phyloP scores from a whole-genome alignment of 441 rosid genomes.

The Adansonia grandidieri region DNA sequence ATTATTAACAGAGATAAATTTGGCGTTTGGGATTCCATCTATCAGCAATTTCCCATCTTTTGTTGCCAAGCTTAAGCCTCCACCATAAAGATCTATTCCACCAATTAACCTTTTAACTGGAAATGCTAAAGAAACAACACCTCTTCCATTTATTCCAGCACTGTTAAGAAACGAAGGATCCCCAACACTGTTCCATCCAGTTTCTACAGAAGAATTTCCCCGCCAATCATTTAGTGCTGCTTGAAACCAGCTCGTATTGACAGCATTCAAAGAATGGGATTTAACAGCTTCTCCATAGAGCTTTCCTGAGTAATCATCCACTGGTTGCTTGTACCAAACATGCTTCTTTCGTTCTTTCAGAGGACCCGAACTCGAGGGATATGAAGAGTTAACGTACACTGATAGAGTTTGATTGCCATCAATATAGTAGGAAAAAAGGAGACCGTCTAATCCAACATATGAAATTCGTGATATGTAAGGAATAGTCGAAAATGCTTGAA shows the following conservation, averaged over 20 bases:
- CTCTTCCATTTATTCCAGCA: conserved; percentile 37
- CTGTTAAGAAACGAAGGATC: conserved; percentile 46
- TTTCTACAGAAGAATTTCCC: conserved; percentile 47
- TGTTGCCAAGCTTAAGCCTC: conserved; percentile 54
- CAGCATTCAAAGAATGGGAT: conserved; percentile 22
- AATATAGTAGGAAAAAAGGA: conserved; percentile 48
- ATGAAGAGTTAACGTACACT: conserved; percentile 45
- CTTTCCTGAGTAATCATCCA: conserved; percentile 49
- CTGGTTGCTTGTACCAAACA: conserved; percentile 55
- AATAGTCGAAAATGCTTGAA: conserved; percentile 47
- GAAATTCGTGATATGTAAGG: conserved; percentile 60
- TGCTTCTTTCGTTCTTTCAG: not conserved
- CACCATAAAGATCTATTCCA: conserved; percentile 44
- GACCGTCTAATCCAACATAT: conserved; percentile 55
- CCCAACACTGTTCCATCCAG: conserved; percentile 38
- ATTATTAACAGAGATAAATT: conserved; percentile 18
- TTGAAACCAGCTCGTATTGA: conserved; percentile 45
- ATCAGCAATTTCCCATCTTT: conserved; percentile 42
- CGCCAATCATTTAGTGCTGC: conserved; percentile 37
- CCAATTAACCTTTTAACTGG: conserved; percentile 37
- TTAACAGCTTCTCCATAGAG: conserved; percentile 41
- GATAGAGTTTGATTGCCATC: conserved; percentile 42
- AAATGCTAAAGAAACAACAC: conserved; percentile 57
- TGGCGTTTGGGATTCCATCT: conserved; percentile 39
- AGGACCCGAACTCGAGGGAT: conserved; percentile 17